A percentile compares a stretch with the other conserved stretches of the same genome.
These are phyloP conservation scores for Chloranthus sessilifolius DNA, from an alignment of 164 flowering plant genomes.

Conservation along the genomic window DNA sequence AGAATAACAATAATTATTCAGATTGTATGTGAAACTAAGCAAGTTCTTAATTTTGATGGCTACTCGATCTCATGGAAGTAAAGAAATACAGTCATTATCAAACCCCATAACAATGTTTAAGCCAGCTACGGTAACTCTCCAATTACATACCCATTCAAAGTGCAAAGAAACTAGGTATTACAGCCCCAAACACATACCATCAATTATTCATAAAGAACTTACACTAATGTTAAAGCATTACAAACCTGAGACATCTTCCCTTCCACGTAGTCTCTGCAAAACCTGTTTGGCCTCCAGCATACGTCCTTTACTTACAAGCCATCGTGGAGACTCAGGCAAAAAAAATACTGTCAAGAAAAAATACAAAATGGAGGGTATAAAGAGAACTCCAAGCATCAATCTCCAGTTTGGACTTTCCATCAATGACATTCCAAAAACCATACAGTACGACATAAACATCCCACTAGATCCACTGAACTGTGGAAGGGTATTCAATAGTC, in stretches of 20 bases:
- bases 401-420: constrained; percentile 66
- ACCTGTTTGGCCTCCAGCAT: constrained; percentile 88
- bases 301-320: constrained; percentile 95
- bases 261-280: constrained; percentile 75
- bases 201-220: no score
- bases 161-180: background rate
- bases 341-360: constrained; percentile 58
- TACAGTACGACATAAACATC: constrained; percentile 85
- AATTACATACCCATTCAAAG: background rate
- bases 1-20: no score
- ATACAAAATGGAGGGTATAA: constrained; percentile 69
- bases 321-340: constrained; percentile 96
- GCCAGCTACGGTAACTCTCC: no score
- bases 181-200: no score
- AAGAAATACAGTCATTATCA: no score
- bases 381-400: constrained; percentile 88
- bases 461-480: constrained; percentile 86
- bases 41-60: no score
- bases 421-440: constrained; percentile 91
- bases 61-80: no score
- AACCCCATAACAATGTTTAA: no score
- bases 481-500: constrained; percentile 80
- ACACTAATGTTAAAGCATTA: background rate
- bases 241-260: constrained; percentile 89
- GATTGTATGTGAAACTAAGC: no score